Evolutionary conservation across 2,329 filamentous ascomycete species (phyloP).

Genomic region (Phyllachora maydis): DNA sequence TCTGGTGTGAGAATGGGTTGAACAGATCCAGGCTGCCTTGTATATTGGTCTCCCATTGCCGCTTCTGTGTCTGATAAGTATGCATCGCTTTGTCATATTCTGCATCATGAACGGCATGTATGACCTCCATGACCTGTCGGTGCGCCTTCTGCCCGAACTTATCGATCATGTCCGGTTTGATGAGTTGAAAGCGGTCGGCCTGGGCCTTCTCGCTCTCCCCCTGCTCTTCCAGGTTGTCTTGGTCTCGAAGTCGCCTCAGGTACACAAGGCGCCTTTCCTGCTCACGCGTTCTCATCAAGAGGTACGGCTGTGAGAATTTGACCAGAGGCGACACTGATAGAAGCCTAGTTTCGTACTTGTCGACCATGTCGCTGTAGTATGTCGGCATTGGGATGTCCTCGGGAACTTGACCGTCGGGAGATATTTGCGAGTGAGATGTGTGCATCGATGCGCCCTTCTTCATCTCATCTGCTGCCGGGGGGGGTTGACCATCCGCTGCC

Average conservation of each 20-base stretch:
- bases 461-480: too few species aligned
- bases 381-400: constrained; percentile 73
- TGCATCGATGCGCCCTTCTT: constrained; percentile 13
- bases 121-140: constrained; percentile 73
- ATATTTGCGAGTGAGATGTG: constrained; percentile 19
- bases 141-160: constrained; percentile 61
- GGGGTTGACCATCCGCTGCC: too few species aligned
- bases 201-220: constrained; percentile 38
- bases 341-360: constrained; percentile 81
- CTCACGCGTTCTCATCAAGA: constrained; percentile 79
- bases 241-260: constrained; percentile 64
- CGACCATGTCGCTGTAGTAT: constrained; percentile 88
- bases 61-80: constrained; percentile 83
- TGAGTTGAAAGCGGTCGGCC: constrained; percentile 64
- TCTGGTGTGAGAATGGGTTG: constrained; percentile 88
- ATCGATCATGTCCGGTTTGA: constrained; percentile 90
- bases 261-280: constrained; percentile 72
- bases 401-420: constrained; percentile 37
- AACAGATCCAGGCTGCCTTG: constrained; percentile 77
- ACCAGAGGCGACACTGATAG: constrained; percentile 92
- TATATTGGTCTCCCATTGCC: constrained; percentile 91
- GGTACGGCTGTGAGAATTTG: constrained; percentile 81
- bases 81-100: constrained; percentile 92
- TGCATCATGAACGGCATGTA: constrained; percentile 87
- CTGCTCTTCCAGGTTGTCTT: constrained; percentile 38